A percentile compares a stretch with the other conserved stretches of the same genome.
These are phyloP conservation scores for Corymbia maculata DNA, from an alignment of 345 rosid genomes.

Conservation along the genomic window DNA sequence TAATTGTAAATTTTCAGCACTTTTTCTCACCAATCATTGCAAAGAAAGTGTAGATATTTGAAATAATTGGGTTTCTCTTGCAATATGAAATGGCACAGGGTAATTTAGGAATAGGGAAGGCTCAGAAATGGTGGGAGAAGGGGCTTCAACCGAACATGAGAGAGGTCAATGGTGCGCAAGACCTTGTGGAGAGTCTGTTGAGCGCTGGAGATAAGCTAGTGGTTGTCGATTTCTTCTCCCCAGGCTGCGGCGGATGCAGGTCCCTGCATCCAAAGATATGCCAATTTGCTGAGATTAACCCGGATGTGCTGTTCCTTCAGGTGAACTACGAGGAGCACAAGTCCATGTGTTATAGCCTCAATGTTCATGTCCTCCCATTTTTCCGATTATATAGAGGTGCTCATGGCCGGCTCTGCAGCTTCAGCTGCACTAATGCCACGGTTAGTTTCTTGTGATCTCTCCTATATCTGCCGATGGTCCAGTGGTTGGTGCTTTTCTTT, in stretches of 20 bases:
- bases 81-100: not conserved
- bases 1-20: not conserved
- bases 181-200: slow-evolving; percentile 59
- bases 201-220: slow-evolving; percentile 81
- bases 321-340: slow-evolving; percentile 89
- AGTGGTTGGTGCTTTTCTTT: not conserved
- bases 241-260: slow-evolving; percentile 96
- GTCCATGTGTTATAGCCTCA: slow-evolving; percentile 92
- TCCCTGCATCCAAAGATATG: slow-evolving; percentile 97
- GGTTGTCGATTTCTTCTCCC: slow-evolving; percentile 87
- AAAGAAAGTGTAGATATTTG: not conserved
- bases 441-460: slow-evolving; percentile 25
- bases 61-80: not conserved
- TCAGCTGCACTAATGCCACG: slow-evolving; percentile 97
- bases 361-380: slow-evolving; percentile 88
- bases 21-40: not conserved
- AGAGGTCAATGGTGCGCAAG: slow-evolving; percentile 79
- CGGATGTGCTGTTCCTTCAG: slow-evolving; percentile 74
- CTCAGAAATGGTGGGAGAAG: slow-evolving; percentile 89
- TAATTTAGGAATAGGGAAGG: slow-evolving; percentile 4
- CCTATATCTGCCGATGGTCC: not conserved
- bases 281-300: slow-evolving; percentile 73
- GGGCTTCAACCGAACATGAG: slow-evolving; percentile 74
- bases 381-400: slow-evolving; percentile 84
- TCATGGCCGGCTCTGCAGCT: slow-evolving; percentile 87